phyloP scores from a whole-genome alignment of 306 rosid genomes.

The Acacia confusa region DNA sequence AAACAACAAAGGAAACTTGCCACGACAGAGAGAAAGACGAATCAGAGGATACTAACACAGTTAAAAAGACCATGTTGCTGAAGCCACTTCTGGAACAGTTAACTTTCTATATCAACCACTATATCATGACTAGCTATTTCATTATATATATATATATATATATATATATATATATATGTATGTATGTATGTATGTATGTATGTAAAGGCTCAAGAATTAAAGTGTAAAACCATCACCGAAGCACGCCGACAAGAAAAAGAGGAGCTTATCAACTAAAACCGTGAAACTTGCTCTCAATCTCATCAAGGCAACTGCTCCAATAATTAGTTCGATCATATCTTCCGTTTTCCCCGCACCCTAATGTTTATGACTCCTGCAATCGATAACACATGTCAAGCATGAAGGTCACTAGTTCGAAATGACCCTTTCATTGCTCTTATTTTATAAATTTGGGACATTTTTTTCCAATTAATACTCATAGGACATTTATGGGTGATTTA shows the following conservation, averaged over 20 bases:
- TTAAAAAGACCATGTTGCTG: background rate
- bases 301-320: background rate
- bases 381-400: background rate
- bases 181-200: too few species aligned
- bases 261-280: background rate
- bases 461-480: too few species aligned
- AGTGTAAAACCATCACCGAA: slow-evolving; percentile 9
- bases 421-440: background rate
- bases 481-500: too few species aligned
- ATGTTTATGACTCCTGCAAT: background rate
- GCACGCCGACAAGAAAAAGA: slow-evolving; percentile 18
- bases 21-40: background rate
- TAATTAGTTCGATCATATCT: background rate
- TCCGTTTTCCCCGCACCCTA: background rate
- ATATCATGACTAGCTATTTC: slow-evolving; percentile 28
- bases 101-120: slow-evolving; percentile 49
- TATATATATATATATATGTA: too few species aligned
- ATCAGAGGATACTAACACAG: background rate
- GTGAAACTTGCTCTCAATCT: background rate
- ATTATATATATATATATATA: too few species aligned
- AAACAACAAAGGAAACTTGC: background rate
- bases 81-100: slow-evolving; percentile 82
- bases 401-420: background rate
- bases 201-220: slow-evolving; percentile 30
- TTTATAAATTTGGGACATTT: too few species aligned